These are phyloP conservation scores for Verticillium zaregamsianum DNA, from an alignment of 2,329 filamentous ascomycete species.

Conservation along the genomic window DNA sequence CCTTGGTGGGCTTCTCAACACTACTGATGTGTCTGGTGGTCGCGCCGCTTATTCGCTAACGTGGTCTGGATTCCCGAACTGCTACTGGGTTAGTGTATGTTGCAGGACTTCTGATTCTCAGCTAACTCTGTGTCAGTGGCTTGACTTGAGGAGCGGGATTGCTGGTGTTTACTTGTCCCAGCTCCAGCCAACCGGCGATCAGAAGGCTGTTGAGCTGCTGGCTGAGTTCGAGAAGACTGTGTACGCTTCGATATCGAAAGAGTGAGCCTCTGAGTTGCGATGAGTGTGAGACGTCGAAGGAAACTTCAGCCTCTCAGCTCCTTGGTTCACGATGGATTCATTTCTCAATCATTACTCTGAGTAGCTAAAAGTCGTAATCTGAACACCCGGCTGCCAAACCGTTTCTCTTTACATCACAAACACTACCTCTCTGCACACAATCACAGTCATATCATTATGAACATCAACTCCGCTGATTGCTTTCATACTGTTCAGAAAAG, in stretches of 20 bases:
- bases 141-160: background rate
- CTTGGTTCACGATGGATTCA: no score
- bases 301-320: no score
- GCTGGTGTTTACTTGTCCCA: slow-evolving; percentile 3
- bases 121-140: background rate
- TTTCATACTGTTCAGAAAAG: no score
- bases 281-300: no score
- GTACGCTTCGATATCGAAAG: background rate
- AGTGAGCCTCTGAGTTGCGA: no score
- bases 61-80: background rate
- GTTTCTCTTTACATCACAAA: no score
- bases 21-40: background rate
- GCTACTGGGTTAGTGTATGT: background rate
- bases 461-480: no score
- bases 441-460: no score
- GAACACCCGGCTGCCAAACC: no score
- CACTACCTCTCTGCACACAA: no score
- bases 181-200: slow-evolving; percentile 1
- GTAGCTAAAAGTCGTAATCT: no score
- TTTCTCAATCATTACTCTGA: no score
- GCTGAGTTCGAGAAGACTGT: background rate
- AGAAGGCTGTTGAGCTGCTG: background rate
- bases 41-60: background rate
- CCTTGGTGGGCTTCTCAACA: background rate
- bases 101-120: background rate